Base-by-base conservation (phyloP, 148 eudicot genomes). In the Tetragonia tetragonoides region DNA sequence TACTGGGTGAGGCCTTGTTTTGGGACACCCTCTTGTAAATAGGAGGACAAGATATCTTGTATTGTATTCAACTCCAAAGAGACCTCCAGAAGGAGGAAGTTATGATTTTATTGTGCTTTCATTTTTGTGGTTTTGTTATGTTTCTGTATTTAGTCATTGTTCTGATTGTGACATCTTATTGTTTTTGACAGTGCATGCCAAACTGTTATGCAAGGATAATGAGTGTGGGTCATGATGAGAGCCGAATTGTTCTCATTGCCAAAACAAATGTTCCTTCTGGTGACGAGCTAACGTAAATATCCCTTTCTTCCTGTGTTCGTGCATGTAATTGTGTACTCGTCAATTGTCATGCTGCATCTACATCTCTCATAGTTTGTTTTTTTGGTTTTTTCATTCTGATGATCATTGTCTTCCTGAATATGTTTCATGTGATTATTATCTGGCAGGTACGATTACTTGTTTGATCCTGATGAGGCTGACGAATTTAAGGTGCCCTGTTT, bases 401-500 rank as follows among this genome's bases (percentile, higher is more conserved):
- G 8, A 23, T 28, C 0, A 68, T 7, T 28, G 4, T 68, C 39
- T 14, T 15, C 69, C 47, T 14, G 40, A 24, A 6, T 38, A 10
- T 57, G 28, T 53, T 20, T 51, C 2, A 38, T 7, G 41, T 51
- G 9, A 72, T 77, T 34, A 17, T 64, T 47, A 39, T 75, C 18
- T 73, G 47, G 64, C 97, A 95, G 99, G 90, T 95, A 95, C 40
- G 99, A 95, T 83, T 95, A 95, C 84, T 90, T 95, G 73, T 95
- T 95, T 86, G 99, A 95, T 87, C 95, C 99, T 0, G 97, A 95
- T 44, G 99, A 95, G 84, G 75, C 91, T 20, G 99, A 95, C 21
- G 97, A 95, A 68, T 85, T 85, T 81, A 93, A 90, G 80, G 99
- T 93, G 68, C 97, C 97, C 10, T 93, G 99, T 81, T 83, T 89